A percentile compares a stretch with the other conserved stretches of the same genome.
These are phyloP conservation scores for Colletotrichum truncatum DNA, from an alignment of 2,329 filamentous ascomycete species.

Conservation along the genomic window DNA sequence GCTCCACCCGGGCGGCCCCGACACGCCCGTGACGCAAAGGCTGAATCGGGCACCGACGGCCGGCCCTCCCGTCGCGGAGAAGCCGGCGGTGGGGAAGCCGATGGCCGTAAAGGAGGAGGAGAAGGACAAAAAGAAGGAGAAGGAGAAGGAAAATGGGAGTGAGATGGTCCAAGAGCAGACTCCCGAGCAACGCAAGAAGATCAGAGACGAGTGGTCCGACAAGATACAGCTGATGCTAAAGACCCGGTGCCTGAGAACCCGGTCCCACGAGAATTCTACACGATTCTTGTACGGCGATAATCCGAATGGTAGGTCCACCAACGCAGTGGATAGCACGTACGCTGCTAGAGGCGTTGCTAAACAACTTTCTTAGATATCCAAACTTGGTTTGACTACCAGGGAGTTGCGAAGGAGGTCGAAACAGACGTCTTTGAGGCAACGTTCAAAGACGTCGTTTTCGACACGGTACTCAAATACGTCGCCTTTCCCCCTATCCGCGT, in stretches of 20 bases:
- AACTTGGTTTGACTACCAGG: constrained; percentile 37
- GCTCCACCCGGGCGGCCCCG: too few species aligned
- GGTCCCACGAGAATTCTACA: constrained; percentile 32
- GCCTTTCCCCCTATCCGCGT: constrained; percentile 31
- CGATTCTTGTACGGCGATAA: constrained; percentile 38
- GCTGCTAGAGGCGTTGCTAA: not conserved
- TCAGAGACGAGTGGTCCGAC: not conserved
- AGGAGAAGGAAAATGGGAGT: not conserved
- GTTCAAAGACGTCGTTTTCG: constrained; percentile 35
- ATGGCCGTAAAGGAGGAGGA: not conserved
- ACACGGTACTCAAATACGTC: constrained; percentile 39
- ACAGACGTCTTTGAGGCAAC: constrained; percentile 22
- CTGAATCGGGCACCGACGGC: too few species aligned
- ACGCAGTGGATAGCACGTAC: not conserved
- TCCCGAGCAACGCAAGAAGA: not conserved
- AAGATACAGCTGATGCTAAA: constrained; percentile 26
- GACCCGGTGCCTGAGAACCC: constrained; percentile 35
- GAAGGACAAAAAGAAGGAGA: not conserved
- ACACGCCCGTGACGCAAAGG: too few species aligned
- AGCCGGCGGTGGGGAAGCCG: too few species aligned
- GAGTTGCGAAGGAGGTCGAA: constrained; percentile 14
- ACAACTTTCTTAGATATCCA: constrained; percentile 29
- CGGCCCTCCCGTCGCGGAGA: too few species aligned
- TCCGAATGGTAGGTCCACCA: constrained; percentile 17
- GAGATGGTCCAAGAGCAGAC: not conserved